Base-by-base conservation (phyloP, 75 land plant species). In the Isoetes taiwanensis region DNA sequence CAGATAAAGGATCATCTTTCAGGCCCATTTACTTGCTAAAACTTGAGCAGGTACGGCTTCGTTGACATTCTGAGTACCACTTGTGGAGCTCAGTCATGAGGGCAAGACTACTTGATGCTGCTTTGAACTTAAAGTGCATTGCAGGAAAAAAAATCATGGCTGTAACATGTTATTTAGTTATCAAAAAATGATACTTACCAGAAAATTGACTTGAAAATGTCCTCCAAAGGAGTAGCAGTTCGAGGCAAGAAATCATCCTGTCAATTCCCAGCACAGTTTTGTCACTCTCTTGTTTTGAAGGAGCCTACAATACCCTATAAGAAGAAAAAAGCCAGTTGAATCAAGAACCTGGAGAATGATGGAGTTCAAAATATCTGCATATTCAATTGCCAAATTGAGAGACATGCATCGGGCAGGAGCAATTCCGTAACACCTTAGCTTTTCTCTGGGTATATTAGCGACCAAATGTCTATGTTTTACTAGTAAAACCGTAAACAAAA, bases 381-480 rank as follows among this genome's bases (percentile, higher is more conserved):
- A 46, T 23, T 46, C 5, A 8, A 46, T 23, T 6, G 50, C 6
- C 5, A 46, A 23, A 23, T 46, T 46, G n/a, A 46, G 16, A 5
- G 50, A 46, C 50, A 46, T 46, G 50, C 50, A 46, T 23, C 50
- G 16, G n/a, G 50, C 50, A 46, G 50, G 50, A 46, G 50, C 50
- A 6, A 46, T 46, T 6, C 21, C 50, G 16, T 46, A 46, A 23
- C 50, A 46, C 12, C 50, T 19, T 19, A 46, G 16, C 50, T 46
- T 19, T 19, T 46, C 25, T 23, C 50, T 19, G 4, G 50, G 50
- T 19, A 46, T 46, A 46, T 46, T n/a, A 16, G 50, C 19, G 16
- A 46, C 8, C 16, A 46, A 23, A 46, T 19, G 23, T n/a, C 21
- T 19, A 23, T 19, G 23, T 46, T 19, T 5, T 6, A 46, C 25